Base-by-base conservation (phyloP, 2,329 filamentous ascomycete species). In the Thielaviopsis euricoi region DNA sequence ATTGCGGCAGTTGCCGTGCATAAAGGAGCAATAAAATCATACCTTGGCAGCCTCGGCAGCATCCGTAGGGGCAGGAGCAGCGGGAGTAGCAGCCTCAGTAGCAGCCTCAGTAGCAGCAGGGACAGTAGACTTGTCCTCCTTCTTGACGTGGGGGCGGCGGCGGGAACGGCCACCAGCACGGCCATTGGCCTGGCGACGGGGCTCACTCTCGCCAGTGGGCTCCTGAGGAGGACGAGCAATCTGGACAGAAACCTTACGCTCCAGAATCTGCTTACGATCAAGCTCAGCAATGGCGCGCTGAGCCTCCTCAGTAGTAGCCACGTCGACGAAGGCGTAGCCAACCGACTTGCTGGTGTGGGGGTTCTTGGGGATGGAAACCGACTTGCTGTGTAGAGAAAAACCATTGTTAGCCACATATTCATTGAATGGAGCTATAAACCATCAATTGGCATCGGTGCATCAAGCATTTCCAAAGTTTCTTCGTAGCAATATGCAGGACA, bases 161-260 rank as follows among this genome's bases (percentile, higher is more conserved):
- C 82, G 81, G 66, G 80, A 79, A 66, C 85, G 84, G 62, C 85
- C 85, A 69, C 81, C 81, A 61, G 81, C 80, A 68, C 81, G 81
- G 56, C 80, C 81, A 67, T 79, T 80, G 66, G 79, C 72, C 65
- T 80, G 77, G 66, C 81, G 80, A 64, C 80, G 79, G 62, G 76
- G 76, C 70, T 81, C 83, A 67, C 80, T 85, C 73, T 95, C 89
- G 73, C 89, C 86, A 65, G 81, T 83, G 67, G 85, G 80, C 64
- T 86, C 80, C 77, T 97, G 91, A 61, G 91, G 91, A 81, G 95
- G 97, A 77, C 91, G 91, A 68, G 93, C 93, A 68, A 96, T 86
- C 79, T 98, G 93, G 65, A 98, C 93, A 52, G 90, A 97, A 69
- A 97, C 93, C 85, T 97, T 97, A 74, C 93, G 91, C 74, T 96